phyloP scores from a whole-genome alignment of 495 filamentous ascomycete species.

The Penicillium angulare region DNA sequence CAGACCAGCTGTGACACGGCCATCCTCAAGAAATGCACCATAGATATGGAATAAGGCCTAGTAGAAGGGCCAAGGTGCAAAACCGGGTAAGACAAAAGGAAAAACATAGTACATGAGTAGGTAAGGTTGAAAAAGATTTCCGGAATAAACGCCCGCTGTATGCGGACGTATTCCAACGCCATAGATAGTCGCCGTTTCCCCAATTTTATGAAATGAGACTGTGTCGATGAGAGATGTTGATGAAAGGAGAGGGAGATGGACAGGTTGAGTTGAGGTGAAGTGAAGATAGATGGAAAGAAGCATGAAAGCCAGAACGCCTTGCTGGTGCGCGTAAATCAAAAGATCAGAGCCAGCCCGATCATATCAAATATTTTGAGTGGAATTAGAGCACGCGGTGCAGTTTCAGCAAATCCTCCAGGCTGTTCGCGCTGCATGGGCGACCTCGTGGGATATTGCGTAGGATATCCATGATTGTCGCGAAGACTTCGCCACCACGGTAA shows the following conservation, averaged over 20 bases:
- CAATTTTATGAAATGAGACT: neutral
- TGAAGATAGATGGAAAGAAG: neutral
- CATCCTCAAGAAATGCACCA: constrained; percentile 1
- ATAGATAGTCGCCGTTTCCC: neutral
- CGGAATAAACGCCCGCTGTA: neutral
- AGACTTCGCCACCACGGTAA: constrained; percentile 85
- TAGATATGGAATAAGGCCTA: constrained; percentile 2
- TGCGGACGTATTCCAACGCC: neutral
- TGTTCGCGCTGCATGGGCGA: constrained; percentile 55
- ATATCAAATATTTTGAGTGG: no score
- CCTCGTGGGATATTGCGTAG: constrained; percentile 79
- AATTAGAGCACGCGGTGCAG: constrained; percentile 42
- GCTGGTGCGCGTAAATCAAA: constrained; percentile 8
- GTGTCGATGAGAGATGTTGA: neutral
- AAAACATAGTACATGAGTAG: neutral
- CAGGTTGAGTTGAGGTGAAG: neutral
- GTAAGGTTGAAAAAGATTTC: neutral
- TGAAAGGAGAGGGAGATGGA: neutral
- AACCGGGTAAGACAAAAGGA: neutral
- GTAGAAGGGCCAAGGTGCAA: neutral
- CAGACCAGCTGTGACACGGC: constrained; percentile 26
- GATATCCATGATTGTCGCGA: constrained; percentile 84
- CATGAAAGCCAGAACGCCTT: constrained; percentile 10
- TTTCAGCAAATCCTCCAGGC: constrained; percentile 60
- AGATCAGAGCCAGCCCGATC: constrained; percentile 1